phyloP scores from a whole-genome alignment of 2,329 filamentous ascomycete genomes.

The Trichoderma simmonsii region DNA sequence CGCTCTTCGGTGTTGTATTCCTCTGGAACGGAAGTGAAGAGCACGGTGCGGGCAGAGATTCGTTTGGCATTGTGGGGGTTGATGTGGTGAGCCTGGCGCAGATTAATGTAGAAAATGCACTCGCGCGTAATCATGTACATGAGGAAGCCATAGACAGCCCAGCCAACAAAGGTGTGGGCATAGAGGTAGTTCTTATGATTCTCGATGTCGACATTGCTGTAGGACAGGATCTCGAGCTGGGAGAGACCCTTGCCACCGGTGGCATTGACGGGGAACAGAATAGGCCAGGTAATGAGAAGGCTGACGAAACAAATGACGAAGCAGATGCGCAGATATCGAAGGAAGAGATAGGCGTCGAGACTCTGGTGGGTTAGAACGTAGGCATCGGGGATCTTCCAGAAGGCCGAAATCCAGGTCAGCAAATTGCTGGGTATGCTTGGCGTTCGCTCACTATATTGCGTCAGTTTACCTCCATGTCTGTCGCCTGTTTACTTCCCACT shows the following conservation, averaged over 20 bases:
- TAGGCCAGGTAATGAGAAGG: constrained; percentile 76
- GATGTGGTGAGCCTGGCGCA: constrained; percentile 90
- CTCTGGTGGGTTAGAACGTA: constrained; percentile 84
- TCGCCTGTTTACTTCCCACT: neutral
- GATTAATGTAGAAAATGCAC: constrained; percentile 87
- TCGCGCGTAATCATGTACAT: constrained; percentile 88
- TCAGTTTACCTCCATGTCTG: constrained; percentile 18
- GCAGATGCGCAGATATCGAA: constrained; percentile 78
- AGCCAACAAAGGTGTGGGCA: constrained; percentile 77
- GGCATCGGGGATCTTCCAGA: constrained; percentile 65
- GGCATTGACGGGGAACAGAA: constrained; percentile 79
- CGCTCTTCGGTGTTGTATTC: constrained; percentile 72
- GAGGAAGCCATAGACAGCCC: constrained; percentile 82
- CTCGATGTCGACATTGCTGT: constrained; percentile 44
- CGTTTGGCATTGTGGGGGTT: constrained; percentile 78
- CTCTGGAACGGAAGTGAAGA: constrained; percentile 84
- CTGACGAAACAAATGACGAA: constrained; percentile 78
- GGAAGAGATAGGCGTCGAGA: constrained; percentile 82
- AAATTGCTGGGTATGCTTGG: constrained; percentile 54
- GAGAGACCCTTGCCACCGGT: constrained; percentile 65
- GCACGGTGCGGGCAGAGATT: constrained; percentile 84
- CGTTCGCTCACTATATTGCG: constrained; percentile 48
- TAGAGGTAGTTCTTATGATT: constrained; percentile 66
- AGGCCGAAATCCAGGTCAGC: constrained; percentile 60
- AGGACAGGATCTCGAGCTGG: constrained; percentile 56